phyloP scores from a whole-genome alignment of 2,329 filamentous ascomycete species.

The Pseudocercospora vitis region DNA sequence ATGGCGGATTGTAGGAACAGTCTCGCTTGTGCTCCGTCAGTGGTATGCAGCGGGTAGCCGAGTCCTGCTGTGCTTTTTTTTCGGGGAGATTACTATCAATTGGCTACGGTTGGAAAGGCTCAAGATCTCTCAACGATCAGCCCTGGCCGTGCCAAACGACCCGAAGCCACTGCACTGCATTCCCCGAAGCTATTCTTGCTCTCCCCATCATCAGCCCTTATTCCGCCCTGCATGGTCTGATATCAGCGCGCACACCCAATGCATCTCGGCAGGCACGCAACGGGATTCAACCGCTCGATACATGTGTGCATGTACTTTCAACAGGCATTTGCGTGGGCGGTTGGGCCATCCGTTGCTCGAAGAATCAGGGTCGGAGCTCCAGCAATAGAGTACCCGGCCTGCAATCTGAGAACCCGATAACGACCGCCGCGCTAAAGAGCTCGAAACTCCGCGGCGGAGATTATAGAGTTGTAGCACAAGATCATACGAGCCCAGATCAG shows the following conservation, averaged over 20 bases:
- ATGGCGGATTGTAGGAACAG: neutral
- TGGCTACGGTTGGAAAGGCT: constrained; percentile 1
- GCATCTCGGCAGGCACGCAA: neutral
- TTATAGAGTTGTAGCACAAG: neutral
- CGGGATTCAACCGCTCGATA: constrained; percentile 8
- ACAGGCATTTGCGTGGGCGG: no score
- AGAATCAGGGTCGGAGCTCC: constrained; percentile 3
- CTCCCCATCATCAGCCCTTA: neutral
- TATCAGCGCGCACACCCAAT: constrained; percentile 2
- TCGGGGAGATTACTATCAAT: constrained; percentile 1
- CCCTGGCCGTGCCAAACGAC: neutral
- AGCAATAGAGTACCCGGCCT: neutral
- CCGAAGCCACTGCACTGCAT: constrained; percentile 2
- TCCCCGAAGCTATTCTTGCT: neutral
- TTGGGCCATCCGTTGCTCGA: neutral
- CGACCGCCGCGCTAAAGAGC: neutral
- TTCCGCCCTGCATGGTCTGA: constrained; percentile 3
- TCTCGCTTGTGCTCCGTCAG: neutral
- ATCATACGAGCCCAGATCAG: neutral
- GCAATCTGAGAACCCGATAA: constrained; percentile 1
- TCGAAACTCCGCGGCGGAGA: constrained; percentile 6
- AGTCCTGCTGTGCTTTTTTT: neutral
- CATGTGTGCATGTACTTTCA: neutral
- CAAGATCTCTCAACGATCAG: constrained; percentile 5
- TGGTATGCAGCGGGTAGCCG: neutral